Conservation (phyloP, 208 protist genomes). For the Herpetomonas tarakana region DNA sequence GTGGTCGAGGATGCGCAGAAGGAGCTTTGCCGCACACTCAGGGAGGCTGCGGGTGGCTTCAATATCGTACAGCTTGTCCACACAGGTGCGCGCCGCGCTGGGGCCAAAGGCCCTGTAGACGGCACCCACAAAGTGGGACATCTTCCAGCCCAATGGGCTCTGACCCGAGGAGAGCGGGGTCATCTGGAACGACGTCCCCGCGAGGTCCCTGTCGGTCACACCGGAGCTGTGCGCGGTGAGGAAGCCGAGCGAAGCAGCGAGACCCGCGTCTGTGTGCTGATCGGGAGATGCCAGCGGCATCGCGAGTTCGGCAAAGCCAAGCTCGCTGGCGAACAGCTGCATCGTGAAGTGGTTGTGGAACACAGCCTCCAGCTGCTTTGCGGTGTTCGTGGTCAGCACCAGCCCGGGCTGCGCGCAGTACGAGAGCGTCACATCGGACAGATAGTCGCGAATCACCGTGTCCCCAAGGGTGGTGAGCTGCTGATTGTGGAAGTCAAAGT, state of each 20-base stretch:
- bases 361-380: constrained; percentile 59
- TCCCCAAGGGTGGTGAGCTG: constrained; percentile 81
- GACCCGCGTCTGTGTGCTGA: not conserved
- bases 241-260: constrained; percentile 27
- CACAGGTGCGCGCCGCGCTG: constrained; percentile 11
- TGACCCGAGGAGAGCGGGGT: constrained; percentile 60
- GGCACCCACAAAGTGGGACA: constrained; percentile 82
- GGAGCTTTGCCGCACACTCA: constrained; percentile 27
- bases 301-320: constrained; percentile 60
- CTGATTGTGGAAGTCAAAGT: constrained; percentile 66
- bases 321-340: constrained; percentile 66
- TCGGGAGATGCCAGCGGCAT: constrained; percentile 19
- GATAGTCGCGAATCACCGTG: constrained; percentile 61
- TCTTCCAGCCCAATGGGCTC: constrained; percentile 76
- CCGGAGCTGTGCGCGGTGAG: constrained; percentile 34
- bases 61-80: constrained; percentile 44
- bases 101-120: constrained; percentile 46
- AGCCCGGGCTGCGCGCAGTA: constrained; percentile 41
- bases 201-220: constrained; percentile 36
- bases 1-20: constrained; percentile 46
- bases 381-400: constrained; percentile 53
- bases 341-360: constrained; percentile 81
- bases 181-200: constrained; percentile 69
- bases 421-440: constrained; percentile 36
- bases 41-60: constrained; percentile 25